Evolutionary conservation across 108 stramenopile species (phyloP).

Genomic region (Skeletonema tropicum): DNA sequence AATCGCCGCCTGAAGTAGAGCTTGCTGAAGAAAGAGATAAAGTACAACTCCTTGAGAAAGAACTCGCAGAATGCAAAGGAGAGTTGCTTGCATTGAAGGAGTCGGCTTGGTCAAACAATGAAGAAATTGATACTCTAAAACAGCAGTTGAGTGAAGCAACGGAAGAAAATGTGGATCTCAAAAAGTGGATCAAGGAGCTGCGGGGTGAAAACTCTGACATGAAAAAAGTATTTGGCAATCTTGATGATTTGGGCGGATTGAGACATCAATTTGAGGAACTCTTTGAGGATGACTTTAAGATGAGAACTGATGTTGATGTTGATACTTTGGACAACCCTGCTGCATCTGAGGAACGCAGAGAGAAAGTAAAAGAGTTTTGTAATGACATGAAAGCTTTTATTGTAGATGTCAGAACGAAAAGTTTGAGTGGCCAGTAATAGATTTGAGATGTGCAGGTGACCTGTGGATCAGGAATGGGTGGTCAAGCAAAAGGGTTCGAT

Average conservation of each 20-base stretch:
- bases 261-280: not conserved
- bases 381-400: not conserved
- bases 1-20: not conserved
- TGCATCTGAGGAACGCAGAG: not conserved
- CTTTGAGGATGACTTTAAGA: not conserved
- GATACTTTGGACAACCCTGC: not conserved
- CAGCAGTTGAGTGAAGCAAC: not conserved
- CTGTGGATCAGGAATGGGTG: no score
- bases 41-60: not conserved
- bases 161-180: not conserved
- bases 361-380: not conserved
- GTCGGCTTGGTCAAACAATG: not conserved
- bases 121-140: not conserved
- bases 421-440: not conserved
- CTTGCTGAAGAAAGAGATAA: not conserved
- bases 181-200: not conserved
- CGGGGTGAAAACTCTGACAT: conserved; percentile 5
- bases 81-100: not conserved
- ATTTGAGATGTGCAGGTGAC: no score
- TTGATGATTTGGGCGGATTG: conserved; percentile 1
- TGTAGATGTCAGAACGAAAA: not conserved
- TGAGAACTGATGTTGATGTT: not conserved
- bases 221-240: not conserved
- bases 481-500: no score
- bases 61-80: not conserved